phyloP scores from a whole-genome alignment of 2,329 filamentous ascomycete species.

The Sarocladium brachiariae region DNA sequence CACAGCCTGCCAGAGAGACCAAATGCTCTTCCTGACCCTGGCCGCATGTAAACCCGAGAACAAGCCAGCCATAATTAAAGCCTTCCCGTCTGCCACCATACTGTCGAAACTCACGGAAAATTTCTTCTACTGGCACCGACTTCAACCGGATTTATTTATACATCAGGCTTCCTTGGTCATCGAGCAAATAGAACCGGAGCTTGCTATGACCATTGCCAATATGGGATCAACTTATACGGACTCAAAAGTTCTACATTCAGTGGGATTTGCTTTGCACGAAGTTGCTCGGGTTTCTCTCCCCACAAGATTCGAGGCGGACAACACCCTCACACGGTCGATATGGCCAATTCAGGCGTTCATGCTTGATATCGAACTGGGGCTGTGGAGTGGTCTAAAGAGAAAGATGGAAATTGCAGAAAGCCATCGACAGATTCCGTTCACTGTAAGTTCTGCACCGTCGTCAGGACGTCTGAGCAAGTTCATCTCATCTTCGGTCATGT shows the following conservation, averaged over 20 bases:
- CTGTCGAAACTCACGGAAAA: neutral
- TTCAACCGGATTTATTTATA: neutral
- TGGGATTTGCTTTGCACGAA: neutral
- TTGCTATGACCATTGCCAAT: neutral
- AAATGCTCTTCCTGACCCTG: neutral
- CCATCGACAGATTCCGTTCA: conserved; percentile 37
- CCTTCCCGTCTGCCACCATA: neutral
- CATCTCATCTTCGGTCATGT: too few species aligned
- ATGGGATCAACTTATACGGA: neutral
- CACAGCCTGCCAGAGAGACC: neutral
- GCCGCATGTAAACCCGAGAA: neutral
- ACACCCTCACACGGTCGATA: conserved; percentile 35
- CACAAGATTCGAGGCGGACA: conserved; percentile 39
- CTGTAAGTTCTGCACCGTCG: conserved; percentile 34
- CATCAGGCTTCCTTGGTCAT: neutral
- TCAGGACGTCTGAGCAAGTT: too few species aligned
- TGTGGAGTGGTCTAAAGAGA: conserved; percentile 48
- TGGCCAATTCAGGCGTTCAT: conserved; percentile 37
- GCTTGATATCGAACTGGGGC: conserved; percentile 40
- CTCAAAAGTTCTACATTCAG: neutral
- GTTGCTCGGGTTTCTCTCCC: neutral
- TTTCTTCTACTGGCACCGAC: conserved; percentile 2
- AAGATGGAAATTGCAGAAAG: conserved; percentile 52
- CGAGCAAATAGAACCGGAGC: neutral
- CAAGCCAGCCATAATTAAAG: neutral